phyloP scores from a whole-genome alignment of 225 moss, liverwort and hornwort species.

The Thuidium tamariscinum region DNA sequence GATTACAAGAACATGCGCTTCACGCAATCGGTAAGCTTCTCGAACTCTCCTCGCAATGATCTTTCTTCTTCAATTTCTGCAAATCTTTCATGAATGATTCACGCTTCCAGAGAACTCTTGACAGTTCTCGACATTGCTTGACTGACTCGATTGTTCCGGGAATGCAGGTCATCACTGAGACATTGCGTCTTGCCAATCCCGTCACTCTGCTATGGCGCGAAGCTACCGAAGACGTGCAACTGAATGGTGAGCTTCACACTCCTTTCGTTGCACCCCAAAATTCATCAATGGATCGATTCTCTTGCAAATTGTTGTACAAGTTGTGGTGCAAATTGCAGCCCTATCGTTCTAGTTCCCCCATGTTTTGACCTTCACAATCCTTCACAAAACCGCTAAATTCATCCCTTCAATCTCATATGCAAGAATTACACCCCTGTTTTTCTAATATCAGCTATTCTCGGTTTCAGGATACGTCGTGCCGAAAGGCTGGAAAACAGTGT shows the following conservation, averaged over 20 bases:
- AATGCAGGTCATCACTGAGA: slow-evolving; percentile 7
- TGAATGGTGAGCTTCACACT: background rate
- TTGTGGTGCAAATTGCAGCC: background rate
- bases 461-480: slow-evolving; percentile 1
- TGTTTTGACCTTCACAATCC: background rate
- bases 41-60: background rate
- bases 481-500: slow-evolving; percentile 9
- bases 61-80: background rate
- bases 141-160: background rate
- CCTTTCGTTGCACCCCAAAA: background rate
- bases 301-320: background rate
- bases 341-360: too few relatives aligned
- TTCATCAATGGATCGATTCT: background rate
- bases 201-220: slow-evolving; percentile 12
- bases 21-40: slow-evolving; percentile 1
- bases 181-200: slow-evolving; percentile 6
- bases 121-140: background rate
- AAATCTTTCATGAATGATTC: background rate
- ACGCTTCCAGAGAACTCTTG: background rate
- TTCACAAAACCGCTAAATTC: background rate
- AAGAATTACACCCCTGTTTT: background rate
- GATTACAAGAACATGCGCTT: slow-evolving; percentile 15
- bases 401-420: background rate
- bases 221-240: slow-evolving; percentile 10
- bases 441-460: background rate